Percentiles rank a stretch among this genome's conserved stretches.
These are phyloP conservation scores for Anthostomella pinea DNA, from an alignment of 2,329 filamentous ascomycete species.

Conservation along the genomic window DNA sequence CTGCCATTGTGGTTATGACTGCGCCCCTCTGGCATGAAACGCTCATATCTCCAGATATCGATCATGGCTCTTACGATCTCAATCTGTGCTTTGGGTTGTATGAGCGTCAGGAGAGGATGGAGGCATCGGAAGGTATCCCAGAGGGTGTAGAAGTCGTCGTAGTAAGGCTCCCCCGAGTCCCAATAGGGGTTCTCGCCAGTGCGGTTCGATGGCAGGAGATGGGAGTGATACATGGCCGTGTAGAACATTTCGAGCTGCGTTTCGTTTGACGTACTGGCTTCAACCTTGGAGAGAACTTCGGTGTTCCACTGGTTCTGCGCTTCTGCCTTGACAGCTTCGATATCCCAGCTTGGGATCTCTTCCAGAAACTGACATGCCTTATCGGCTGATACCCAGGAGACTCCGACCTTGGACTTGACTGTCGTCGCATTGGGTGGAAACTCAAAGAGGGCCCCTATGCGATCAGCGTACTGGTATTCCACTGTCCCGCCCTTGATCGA, in stretches of 20 bases:
- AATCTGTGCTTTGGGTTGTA: conserved; percentile 50
- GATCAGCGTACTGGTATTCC: conserved; percentile 50
- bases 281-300: conserved; percentile 43
- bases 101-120: conserved; percentile 49
- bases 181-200: conserved; percentile 59
- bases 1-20: conserved; percentile 57
- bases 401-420: conserved; percentile 48
- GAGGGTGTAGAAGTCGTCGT: conserved; percentile 58
- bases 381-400: conserved; percentile 47
- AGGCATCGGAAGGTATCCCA: conserved; percentile 56
- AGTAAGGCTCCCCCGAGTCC: conserved; percentile 53
- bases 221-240: conserved; percentile 58
- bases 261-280: conserved; percentile 39
- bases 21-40: conserved; percentile 52
- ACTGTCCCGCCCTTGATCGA: conserved; percentile 49
- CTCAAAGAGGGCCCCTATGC: conserved; percentile 50
- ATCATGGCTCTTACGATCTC: conserved; percentile 55
- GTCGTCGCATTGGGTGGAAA: conserved; percentile 36
- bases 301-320: conserved; percentile 45
- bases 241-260: conserved; percentile 53
- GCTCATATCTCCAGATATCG: conserved; percentile 55
- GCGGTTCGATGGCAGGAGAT: conserved; percentile 58
- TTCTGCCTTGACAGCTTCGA: conserved; percentile 37
- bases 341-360: conserved; percentile 42
- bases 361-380: conserved; percentile 49